These are phyloP conservation scores for Gnetum montanum DNA, from an alignment of 75 land plant genomes.

Conservation along the genomic window DNA sequence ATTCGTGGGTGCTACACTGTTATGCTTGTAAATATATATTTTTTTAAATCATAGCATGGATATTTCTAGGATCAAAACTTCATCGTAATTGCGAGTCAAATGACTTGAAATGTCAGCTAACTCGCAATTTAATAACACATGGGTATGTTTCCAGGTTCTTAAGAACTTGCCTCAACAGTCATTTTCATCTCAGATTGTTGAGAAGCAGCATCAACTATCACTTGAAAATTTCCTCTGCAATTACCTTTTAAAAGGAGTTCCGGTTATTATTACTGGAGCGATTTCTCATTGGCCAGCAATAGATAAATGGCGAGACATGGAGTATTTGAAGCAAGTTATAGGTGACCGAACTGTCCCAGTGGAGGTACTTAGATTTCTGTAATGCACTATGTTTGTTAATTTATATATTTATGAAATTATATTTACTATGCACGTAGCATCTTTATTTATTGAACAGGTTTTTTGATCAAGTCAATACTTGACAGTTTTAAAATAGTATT, in stretches of 20 bases:
- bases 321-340: constrained; percentile 57
- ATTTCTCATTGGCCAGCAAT: constrained; percentile 90
- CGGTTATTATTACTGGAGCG: constrained; percentile 64
- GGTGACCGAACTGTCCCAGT: constrained; percentile 94
- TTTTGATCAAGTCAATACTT: too few relatives aligned
- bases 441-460: background rate
- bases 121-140: too few relatives aligned
- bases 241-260: constrained; percentile 47
- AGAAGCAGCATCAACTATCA: constrained; percentile 16
- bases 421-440: background rate
- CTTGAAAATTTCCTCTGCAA: constrained; percentile 69
- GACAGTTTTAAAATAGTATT: too few relatives aligned
- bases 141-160: too few relatives aligned
- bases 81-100: too few relatives aligned
- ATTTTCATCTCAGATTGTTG: constrained; percentile 16
- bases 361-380: constrained; percentile 59
- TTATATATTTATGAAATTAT: too few relatives aligned
- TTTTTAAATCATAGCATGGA: too few relatives aligned
- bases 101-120: too few relatives aligned
- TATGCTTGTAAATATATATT: too few relatives aligned
- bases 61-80: too few relatives aligned
- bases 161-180: constrained; percentile 52
- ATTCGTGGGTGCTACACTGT: too few relatives aligned
- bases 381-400: too few relatives aligned
- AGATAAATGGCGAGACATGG: constrained; percentile 69